phyloP scores from a whole-genome alignment of 768 basidiomycete species.

The Termitomyces sp. region DNA sequence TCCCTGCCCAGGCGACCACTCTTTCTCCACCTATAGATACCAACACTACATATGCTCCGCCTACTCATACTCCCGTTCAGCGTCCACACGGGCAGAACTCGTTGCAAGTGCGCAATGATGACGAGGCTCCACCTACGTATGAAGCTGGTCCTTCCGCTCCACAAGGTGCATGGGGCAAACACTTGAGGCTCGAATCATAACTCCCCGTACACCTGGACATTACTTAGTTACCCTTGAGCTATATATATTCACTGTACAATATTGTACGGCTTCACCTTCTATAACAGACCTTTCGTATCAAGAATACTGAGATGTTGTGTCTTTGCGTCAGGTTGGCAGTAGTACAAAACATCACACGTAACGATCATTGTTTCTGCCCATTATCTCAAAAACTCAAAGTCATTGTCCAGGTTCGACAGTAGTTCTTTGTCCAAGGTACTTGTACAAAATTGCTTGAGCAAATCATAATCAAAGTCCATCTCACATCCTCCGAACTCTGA shows the following conservation, averaged over 20 bases:
- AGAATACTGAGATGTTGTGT: background rate
- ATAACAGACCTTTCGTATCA: background rate
- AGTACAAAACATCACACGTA: no score
- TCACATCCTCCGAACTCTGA: background rate
- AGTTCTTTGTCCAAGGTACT: no score
- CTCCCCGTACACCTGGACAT: background rate
- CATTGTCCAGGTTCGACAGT: background rate
- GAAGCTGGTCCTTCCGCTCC: conserved; percentile 45
- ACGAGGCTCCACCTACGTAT: conserved; percentile 64
- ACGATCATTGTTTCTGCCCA: background rate
- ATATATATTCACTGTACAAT: conserved; percentile 5
- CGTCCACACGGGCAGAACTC: conserved; percentile 35
- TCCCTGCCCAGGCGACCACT: conserved; percentile 17
- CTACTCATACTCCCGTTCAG: conserved; percentile 32
- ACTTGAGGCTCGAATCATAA: conserved; percentile 12
- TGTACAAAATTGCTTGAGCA: background rate
- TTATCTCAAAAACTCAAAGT: background rate
- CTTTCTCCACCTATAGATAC: conserved; percentile 38
- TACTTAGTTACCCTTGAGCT: background rate
- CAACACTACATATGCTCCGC: conserved; percentile 16
- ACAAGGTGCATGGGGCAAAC: conserved; percentile 51
- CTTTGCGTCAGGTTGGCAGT: background rate
- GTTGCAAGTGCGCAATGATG: conserved; percentile 18
- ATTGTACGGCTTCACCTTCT: background rate
- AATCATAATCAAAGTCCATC: no score